Evolutionary conservation across 805 yeast genomes (phyloP).

Genomic region (Candida nanaspora): DNA sequence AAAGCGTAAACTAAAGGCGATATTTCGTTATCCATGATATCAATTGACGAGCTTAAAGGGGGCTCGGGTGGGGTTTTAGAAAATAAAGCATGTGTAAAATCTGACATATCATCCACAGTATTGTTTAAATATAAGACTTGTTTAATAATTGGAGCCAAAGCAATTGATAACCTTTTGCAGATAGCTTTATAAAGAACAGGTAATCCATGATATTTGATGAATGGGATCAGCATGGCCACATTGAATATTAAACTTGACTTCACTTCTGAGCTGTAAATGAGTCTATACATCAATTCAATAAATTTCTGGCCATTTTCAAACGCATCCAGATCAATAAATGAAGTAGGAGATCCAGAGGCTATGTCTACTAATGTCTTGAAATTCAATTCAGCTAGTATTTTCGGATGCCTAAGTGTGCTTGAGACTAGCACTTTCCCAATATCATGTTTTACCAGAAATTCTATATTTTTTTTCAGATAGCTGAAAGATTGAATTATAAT

Average conservation of each 20-base stretch:
- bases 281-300: conserved; percentile 7
- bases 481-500: conserved; percentile 22
- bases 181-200: conserved; percentile 14
- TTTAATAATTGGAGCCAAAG: conserved; percentile 15
- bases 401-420: conserved; percentile 13
- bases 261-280: conserved; percentile 6
- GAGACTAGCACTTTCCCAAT: conserved; percentile 10
- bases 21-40: conserved; percentile 11
- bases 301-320: conserved; percentile 8
- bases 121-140: conserved; percentile 12
- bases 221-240: conserved; percentile 19
- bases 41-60: conserved; percentile 12
- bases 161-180: conserved; percentile 13
- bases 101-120: conserved; percentile 5
- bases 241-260: conserved; percentile 12
- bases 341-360: conserved; percentile 13
- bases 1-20: conserved; percentile 20
- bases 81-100: conserved; percentile 11
- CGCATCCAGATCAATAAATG: conserved; percentile 6
- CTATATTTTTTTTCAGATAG: conserved; percentile 14
- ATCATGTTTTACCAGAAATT: conserved; percentile 10
- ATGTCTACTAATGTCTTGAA: conserved; percentile 19
- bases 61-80: conserved; percentile 12
- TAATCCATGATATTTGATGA: conserved; percentile 9
- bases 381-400: conserved; percentile 16